Evolutionary conservation across 768 basidiomycete species (phyloP).

Genomic region (Suillus spraguei): DNA sequence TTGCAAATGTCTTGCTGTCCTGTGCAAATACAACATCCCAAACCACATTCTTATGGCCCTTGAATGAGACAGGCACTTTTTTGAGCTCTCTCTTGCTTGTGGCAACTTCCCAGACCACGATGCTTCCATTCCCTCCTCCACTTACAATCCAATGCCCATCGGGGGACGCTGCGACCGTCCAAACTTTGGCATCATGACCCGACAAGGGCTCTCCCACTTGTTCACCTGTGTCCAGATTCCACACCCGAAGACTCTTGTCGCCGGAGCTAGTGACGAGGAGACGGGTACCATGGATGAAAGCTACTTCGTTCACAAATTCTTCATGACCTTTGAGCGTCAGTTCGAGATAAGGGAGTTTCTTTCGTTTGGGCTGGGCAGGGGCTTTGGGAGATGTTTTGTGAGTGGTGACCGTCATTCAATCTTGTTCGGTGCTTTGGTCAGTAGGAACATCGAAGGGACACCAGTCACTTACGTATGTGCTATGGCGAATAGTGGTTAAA

Average conservation of each 20-base stretch:
- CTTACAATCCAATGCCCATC: not conserved
- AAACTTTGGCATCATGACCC: not conserved
- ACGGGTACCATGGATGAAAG: not conserved
- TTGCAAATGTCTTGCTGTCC: not conserved
- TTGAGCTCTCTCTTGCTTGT: not conserved
- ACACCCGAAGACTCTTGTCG: not conserved
- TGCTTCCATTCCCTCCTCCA: not conserved
- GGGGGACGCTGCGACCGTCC: not conserved
- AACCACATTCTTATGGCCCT: not conserved
- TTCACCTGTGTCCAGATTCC: not conserved
- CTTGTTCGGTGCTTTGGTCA: not conserved
- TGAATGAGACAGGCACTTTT: not conserved
- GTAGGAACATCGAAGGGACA: not conserved
- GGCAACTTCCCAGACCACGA: not conserved
- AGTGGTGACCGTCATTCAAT: not conserved
- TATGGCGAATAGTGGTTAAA: not conserved
- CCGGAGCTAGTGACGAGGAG: not conserved
- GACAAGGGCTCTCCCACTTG: not conserved
- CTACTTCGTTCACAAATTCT: fast-evolving
- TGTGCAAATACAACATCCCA: not conserved
- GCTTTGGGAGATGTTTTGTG: not conserved
- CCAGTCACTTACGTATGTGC: not conserved
- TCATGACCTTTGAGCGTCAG: not conserved
- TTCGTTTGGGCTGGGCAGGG: not conserved
- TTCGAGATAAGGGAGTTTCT: not conserved